phyloP scores from a whole-genome alignment of 148 eudicot species.

The Chenopodium quinoa region DNA sequence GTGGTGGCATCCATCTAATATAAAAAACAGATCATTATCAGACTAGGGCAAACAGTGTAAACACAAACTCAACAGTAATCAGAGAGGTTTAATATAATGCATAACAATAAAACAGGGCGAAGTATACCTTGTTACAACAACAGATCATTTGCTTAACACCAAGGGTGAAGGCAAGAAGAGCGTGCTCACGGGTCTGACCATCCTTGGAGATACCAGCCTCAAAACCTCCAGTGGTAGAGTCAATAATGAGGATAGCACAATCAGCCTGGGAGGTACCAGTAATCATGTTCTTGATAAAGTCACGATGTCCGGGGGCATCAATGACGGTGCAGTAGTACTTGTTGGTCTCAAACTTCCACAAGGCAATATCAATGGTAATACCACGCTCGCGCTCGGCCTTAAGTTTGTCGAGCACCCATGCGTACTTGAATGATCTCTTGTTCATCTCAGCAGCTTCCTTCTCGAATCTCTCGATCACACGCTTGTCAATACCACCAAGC shows the following conservation, averaged over 20 bases:
- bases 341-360: slow-evolving; percentile 61
- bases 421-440: slow-evolving; percentile 65
- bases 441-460: slow-evolving; percentile 73
- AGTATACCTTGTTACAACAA: slow-evolving; percentile 48
- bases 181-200: slow-evolving; percentile 65
- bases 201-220: slow-evolving; percentile 64
- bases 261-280: slow-evolving; percentile 66
- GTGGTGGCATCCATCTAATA: slow-evolving; percentile 49
- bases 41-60: background rate
- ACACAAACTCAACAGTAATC: background rate
- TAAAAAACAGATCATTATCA: background rate
- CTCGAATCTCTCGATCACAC: slow-evolving; percentile 60
- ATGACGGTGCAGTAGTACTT: slow-evolving; percentile 59
- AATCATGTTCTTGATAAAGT: slow-evolving; percentile 60
- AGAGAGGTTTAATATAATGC: no score
- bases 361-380: slow-evolving; percentile 53
- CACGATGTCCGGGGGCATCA: slow-evolving; percentile 60
- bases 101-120: background rate
- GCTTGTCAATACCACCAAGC: slow-evolving; percentile 69
- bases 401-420: slow-evolving; percentile 61
- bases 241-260: slow-evolving; percentile 55
- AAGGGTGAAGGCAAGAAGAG: slow-evolving; percentile 58
- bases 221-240: slow-evolving; percentile 61
- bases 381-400: slow-evolving; percentile 67
- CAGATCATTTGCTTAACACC: slow-evolving; percentile 60